Base-by-base conservation (phyloP, 768 basidiomycete genomes). In the Chiua virens region DNA sequence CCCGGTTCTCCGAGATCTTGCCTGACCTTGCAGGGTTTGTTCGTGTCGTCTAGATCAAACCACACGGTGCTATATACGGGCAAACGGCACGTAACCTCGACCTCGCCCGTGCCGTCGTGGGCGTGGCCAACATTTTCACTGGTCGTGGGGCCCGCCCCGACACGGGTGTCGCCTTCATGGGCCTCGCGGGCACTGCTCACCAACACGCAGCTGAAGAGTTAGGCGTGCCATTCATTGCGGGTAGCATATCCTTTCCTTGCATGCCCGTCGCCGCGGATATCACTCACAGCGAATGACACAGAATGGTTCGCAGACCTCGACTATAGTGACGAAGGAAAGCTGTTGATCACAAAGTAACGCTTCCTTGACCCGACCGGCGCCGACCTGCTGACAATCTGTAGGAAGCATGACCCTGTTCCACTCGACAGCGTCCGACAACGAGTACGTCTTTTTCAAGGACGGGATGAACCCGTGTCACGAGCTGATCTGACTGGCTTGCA, bases 221-320 rank as follows among this genome's bases (percentile, higher is more conserved):
- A 8, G 79, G 77, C 0, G 78, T 86, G 13, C 71, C 68, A 20
- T 87, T 87, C 65, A 81, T 87, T 20, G 78, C 85, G 8, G 85
- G 83, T 79, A 5, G 50, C 30, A 13, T 43, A 0, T 20, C 27
- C 15, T 40, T 8, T 3, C 13, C 5, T 32, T 18, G 6, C 21
- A 3, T 36, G 13, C n/a, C 27, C 11, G 9, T 39, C 14, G 22
- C 30, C 20, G n/a, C 18, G 30, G 10, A 32, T 30, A 21, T 22
- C 5, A 1, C 21, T 48, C 2, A 52, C 17, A 13, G 1, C n/a
- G 27, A 35, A 11, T 8, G 43, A 14, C 27, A 47, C 49, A 83
- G 83, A 85, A 53, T 85, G 82, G 79, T 86, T 83, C 58, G 82
- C 80, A 3, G 85, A 89, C 60, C 64, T 86, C 25, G 81, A 84